Base-by-base conservation (phyloP, 306 rosid genomes). In the Trifolium fragiferum region DNA sequence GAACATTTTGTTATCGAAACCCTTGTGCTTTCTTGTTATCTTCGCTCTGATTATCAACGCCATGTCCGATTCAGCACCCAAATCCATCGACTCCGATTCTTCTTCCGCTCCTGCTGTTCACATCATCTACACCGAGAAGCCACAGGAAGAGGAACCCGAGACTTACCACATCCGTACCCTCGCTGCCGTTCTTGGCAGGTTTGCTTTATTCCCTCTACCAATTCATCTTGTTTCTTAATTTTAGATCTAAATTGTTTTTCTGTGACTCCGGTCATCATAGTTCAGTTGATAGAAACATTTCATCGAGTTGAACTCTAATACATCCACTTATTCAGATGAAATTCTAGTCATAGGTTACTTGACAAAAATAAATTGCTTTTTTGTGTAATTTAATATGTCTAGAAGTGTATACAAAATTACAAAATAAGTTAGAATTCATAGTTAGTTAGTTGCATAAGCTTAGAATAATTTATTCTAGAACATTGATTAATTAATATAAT, bases 141-240 rank as follows among this genome's bases (percentile, higher is more conserved):
- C 95, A 8, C 78, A 79, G 18, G 63, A 70, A 21, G 90, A 88
- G 70, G 96, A 94, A 15, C 87, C 94, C 6, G 96, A 88, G 86
- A 82, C 93, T 23, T 90, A 66, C 66, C 93, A 94, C 77, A 68
- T 94, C 85, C 90, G 91, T 81, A 94, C 95, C 91, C 97, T 94
- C 21, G 66, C 95, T 32, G 55, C 97, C 2, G 96, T 89, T 53
- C 88, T 94, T 27, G 96, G 98, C 83, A 91, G 98, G 98, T 61
- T 8, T 30, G 33, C 6, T 30, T 30, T 30, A 30, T 30, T 25
- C 73, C n/a, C 19, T 38, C 61, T 2, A 15, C 7, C 54, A 47
- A n/a, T 15, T 47, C 54, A 47, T 13, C 1, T 49, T 7, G n/a
- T 15, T n/a, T 49, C 3, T 3, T 8, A 1, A 3, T 51, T 51